Percentiles rank a stretch among this genome's conserved stretches.
phyloP scores from a whole-genome alignment of 108 stramenopile genomes.

The Cyclotella choctawhatcheeana region DNA sequence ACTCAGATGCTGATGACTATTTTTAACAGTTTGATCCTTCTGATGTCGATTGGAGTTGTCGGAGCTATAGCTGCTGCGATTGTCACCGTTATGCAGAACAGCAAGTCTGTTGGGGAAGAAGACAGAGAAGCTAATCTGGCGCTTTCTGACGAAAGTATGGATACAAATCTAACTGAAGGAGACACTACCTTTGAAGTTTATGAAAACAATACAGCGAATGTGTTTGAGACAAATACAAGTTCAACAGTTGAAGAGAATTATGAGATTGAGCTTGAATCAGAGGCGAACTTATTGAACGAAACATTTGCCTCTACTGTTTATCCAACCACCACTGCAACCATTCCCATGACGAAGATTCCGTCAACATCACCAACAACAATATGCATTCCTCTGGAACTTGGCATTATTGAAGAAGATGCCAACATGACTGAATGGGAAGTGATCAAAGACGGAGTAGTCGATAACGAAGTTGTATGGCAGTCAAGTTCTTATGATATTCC shows the following conservation, averaged over 20 bases:
- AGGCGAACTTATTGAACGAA: background rate
- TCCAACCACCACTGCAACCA: background rate
- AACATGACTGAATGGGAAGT: conserved; percentile 35
- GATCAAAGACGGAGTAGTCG: background rate
- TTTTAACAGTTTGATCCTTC: no score
- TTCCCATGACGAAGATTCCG: background rate
- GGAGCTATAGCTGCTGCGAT: conserved; percentile 27
- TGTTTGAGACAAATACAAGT: background rate
- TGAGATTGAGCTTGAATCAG: background rate
- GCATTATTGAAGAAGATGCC: conserved; percentile 41
- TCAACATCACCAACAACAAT: conserved; percentile 24
- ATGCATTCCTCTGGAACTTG: conserved; percentile 41
- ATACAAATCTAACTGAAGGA: background rate
- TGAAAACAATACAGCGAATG: background rate
- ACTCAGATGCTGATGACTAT: no score
- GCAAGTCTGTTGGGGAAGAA: background rate
- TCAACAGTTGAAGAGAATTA: no score
- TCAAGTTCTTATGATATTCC: conserved; percentile 25
- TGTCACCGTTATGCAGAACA: conserved; percentile 2
- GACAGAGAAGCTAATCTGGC: background rate
- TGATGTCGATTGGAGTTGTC: no score
- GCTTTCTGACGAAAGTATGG: background rate
- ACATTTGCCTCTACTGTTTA: background rate
- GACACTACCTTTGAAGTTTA: background rate
- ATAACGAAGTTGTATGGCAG: conserved; percentile 26